Evolutionary conservation across 257 asterid species (phyloP), one percentile per base, ranked within the genome.

Genomic region (Perilla frutescens): DNA sequence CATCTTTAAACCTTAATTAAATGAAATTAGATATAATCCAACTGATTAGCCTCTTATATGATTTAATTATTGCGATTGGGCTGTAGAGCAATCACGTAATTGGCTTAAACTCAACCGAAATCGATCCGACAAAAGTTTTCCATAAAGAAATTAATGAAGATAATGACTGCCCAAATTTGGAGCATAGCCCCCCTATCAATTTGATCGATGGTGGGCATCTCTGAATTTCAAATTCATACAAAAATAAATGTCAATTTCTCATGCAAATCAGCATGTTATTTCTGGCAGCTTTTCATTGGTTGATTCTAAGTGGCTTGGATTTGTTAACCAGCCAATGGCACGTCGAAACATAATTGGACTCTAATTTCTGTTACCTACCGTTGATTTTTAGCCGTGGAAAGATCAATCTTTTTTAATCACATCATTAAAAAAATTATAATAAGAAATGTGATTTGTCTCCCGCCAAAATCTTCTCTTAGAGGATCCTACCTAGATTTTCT

Each of bases 201-300:
- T 44, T 65, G 61, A 81, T 71, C 31, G 71, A 71, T 41, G 73
- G 77, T 77, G 77, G 77, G 73, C 75, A 62, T 60, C 11, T 64
- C 11, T 64, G 58, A 57, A 5, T 4, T 62, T 26, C 61, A 15
- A 60, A 72, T 14, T 62, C 72, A 49, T 72, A 55, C 66, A 66
- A 75, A 77, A 37, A 62, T 37, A 31, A 6, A 39, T 20, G 76
- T 72, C 77, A 78, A 71, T 74, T 71, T 61, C 79, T 75, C 85
- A 85, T 80, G 86, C 90, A 82, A 73, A 77, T 78, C 74, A 76
- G 57, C 14, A 66, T 39, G 39, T 64, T 79, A 29, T 34, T 72
- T 59, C 80, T 82, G 91, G 87, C 91, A 66, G 2, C 47, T 45
- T 50, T 36, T 61, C 12, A 89, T 87, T 81, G 82, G 88, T 62